Conservation (phyloP, 805 yeast species). For the Saccharomycopsis fibuligera region DNA sequence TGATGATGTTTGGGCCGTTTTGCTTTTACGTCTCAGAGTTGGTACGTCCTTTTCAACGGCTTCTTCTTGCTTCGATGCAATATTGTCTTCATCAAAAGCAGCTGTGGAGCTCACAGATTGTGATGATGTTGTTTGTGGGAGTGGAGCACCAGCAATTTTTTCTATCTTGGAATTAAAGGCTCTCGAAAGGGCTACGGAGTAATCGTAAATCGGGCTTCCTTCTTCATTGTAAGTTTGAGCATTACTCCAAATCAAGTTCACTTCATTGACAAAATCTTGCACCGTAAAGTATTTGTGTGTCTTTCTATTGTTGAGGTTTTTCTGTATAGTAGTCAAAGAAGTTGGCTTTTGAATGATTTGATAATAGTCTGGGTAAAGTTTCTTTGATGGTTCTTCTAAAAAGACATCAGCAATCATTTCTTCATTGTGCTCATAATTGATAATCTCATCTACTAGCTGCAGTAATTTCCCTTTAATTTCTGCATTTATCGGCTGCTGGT, state of each 20-base stretch:
- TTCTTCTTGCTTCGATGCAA: conserved; percentile 1
- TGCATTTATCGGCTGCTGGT: background rate
- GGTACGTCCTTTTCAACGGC: background rate
- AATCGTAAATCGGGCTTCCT: conserved; percentile 62
- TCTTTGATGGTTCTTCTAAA: conserved; percentile 62
- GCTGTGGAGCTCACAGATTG: too few relatives aligned
- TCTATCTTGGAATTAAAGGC: conserved; percentile 39
- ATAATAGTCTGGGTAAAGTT: conserved; percentile 76
- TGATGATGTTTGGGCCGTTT: background rate
- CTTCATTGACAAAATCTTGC: conserved; percentile 51
- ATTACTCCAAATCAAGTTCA: conserved; percentile 63
- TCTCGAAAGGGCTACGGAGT: conserved; percentile 55
- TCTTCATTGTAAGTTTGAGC: conserved; percentile 76
- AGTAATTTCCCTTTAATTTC: conserved; percentile 15
- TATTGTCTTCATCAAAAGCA: too few relatives aligned
- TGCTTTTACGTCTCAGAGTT: background rate
- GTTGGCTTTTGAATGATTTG: conserved; percentile 67
- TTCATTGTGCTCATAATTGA: conserved; percentile 13
- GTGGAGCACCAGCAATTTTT: conserved; percentile 22
- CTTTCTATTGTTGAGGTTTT: conserved; percentile 43
- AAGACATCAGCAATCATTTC: conserved; percentile 61
- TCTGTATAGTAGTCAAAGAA: conserved; percentile 55
- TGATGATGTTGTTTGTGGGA: too few relatives aligned
- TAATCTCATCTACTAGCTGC: conserved; percentile 23
- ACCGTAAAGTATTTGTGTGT: conserved; percentile 40